Evolutionary conservation across 805 yeast species (phyloP).

Genomic region (Candida berthetii): DNA sequence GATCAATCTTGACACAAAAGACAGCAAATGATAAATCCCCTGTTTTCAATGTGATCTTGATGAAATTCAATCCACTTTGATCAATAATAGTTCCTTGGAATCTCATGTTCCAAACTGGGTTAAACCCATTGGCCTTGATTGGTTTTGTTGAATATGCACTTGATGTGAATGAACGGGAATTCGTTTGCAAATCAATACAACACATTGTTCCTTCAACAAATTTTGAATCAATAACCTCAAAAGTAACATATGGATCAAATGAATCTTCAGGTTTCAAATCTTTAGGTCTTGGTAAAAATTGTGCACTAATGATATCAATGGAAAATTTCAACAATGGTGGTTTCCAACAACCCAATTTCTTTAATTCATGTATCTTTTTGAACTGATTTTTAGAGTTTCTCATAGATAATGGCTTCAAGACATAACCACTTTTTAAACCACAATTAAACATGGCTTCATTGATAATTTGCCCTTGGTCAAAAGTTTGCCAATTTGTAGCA

Average conservation of each 20-base stretch:
- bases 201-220: constrained; percentile 6
- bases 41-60: constrained; percentile 46
- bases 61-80: constrained; percentile 44
- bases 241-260: constrained; percentile 54
- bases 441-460: constrained; percentile 76
- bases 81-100: constrained; percentile 35
- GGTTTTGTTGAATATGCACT: constrained; percentile 14
- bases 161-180: neutral
- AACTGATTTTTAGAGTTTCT: constrained; percentile 19
- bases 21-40: constrained; percentile 45
- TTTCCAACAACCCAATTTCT: constrained; percentile 2
- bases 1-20: constrained; percentile 52
- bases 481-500: constrained; percentile 95
- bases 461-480: constrained; percentile 82
- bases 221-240: constrained; percentile 52
- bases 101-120: constrained; percentile 72
- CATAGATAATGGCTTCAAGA: constrained; percentile 60
- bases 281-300: constrained; percentile 71
- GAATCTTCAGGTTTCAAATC: constrained; percentile 37
- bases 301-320: constrained; percentile 68
- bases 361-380: constrained; percentile 11
- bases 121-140: constrained; percentile 72
- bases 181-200: constrained; percentile 6
- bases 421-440: constrained; percentile 63
- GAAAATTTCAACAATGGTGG: constrained; percentile 13